Evolutionary conservation across 78 protist genomes (phyloP).

Genomic region (Anaeramoeba ignava): DNA sequence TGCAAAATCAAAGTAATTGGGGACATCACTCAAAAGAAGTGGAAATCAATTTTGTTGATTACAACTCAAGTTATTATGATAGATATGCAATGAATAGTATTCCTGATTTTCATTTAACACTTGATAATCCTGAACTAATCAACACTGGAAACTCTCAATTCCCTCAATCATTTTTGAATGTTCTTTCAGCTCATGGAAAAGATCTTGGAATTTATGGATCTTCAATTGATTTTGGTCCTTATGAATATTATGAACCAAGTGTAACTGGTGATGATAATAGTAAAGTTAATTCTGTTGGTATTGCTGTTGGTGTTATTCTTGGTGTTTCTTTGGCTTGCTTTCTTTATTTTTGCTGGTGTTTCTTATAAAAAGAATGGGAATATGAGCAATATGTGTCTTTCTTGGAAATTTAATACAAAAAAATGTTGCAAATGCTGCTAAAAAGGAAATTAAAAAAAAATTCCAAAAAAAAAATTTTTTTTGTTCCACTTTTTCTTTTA

Average conservation of each 20-base stretch:
- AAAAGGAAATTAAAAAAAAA: no score
- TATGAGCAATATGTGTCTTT: background rate
- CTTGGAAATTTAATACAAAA: background rate
- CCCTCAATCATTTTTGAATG: background rate
- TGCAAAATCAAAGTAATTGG: background rate
- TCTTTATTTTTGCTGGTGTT: background rate
- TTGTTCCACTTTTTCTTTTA: no score
- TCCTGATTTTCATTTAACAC: background rate
- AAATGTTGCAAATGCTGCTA: no score
- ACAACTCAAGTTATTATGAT: background rate
- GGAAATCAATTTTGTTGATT: conserved; percentile 1
- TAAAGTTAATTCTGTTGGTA: background rate
- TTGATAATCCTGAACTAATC: background rate
- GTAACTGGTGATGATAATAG: background rate
- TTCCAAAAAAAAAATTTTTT: no score
- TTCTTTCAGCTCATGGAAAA: background rate
- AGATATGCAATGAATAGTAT: background rate
- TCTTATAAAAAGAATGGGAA: background rate
- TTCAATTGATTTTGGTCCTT: background rate
- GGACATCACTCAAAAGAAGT: background rate
- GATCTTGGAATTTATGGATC: background rate
- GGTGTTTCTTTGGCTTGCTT: background rate
- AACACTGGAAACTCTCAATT: background rate
- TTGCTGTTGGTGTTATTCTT: background rate
- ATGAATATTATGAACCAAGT: background rate